Evolutionary conservation across 495 filamentous ascomycete species (phyloP).

Genomic region (Hyaloscypha finlandica): DNA sequence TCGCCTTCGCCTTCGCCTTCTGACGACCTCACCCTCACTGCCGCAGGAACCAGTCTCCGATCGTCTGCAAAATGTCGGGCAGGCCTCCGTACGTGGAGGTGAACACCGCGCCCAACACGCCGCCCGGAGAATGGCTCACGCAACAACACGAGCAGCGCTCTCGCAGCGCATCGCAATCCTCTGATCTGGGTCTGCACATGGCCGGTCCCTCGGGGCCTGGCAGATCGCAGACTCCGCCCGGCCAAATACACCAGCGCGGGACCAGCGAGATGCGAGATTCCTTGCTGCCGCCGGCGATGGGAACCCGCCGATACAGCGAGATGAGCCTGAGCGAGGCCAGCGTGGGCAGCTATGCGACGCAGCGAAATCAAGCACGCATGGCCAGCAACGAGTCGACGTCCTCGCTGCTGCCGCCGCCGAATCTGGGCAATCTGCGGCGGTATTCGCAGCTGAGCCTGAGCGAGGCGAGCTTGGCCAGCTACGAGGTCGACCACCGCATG

Average conservation of each 20-base stretch:
- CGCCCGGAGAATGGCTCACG: background rate
- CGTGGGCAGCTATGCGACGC: background rate
- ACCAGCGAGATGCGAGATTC: background rate
- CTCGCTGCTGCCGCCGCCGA: background rate
- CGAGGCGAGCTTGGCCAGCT: slow-evolving; percentile 15
- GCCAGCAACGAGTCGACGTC: background rate
- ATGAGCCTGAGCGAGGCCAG: slow-evolving; percentile 17
- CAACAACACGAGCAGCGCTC: background rate
- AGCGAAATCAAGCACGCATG: background rate
- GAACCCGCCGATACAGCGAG: slow-evolving; percentile 1
- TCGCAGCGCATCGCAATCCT: background rate
- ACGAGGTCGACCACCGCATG: background rate
- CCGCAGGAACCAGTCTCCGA: too few species aligned
- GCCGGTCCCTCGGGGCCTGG: background rate
- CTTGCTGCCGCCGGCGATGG: background rate
- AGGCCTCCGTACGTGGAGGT: slow-evolving; percentile 1
- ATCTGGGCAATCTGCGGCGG: background rate
- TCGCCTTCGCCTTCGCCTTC: background rate
- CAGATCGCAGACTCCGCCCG: background rate
- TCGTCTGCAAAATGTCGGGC: background rate
- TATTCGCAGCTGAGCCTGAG: background rate
- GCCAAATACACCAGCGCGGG: background rate
- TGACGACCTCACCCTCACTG: background rate
- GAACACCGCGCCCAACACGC: background rate
- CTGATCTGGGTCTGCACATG: background rate